These are phyloP conservation scores for Paramecium biaurelia DNA, from an alignment of 73 alveolate species.

Conservation along the genomic window DNA sequence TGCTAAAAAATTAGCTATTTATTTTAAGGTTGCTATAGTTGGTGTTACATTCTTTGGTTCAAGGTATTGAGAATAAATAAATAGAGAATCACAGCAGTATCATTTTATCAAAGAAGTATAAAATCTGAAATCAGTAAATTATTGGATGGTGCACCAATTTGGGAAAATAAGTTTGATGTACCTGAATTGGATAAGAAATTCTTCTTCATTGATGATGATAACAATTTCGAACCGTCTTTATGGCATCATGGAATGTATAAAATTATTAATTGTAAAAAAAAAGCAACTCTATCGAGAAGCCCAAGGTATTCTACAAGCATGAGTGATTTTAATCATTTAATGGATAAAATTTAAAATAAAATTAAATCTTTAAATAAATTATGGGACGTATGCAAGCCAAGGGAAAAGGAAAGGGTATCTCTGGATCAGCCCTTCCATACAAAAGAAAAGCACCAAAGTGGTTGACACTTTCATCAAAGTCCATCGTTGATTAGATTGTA, in stretches of 20 bases:
- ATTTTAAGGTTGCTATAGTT: constrained; percentile 58
- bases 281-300: constrained; percentile 28
- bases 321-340: constrained; percentile 35
- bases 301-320: constrained; percentile 14
- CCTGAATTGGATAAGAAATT: constrained; percentile 61
- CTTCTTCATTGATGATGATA: constrained; percentile 66
- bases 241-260: constrained; percentile 59
- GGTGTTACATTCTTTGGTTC: constrained; percentile 29
- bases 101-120: background rate
- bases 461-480: constrained; percentile 59
- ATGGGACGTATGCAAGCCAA: constrained; percentile 67
- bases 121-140: background rate
- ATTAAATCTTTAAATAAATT: constrained; percentile 23
- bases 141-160: constrained; percentile 64
- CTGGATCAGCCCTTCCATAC: constrained; percentile 66
- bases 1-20: constrained; percentile 27
- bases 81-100: background rate
- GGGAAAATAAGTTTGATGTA: constrained; percentile 51
- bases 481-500: constrained; percentile 56
- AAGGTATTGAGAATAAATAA: background rate
- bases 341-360: constrained; percentile 18
- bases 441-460: constrained; percentile 67
- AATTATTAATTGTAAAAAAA: background rate
- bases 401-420: constrained; percentile 69
- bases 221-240: constrained; percentile 62